Evolutionary conservation across 2,329 filamentous ascomycete species (phyloP), one percentile per base, ranked within the genome.

Genomic region (Apiospora malaysiana): DNA sequence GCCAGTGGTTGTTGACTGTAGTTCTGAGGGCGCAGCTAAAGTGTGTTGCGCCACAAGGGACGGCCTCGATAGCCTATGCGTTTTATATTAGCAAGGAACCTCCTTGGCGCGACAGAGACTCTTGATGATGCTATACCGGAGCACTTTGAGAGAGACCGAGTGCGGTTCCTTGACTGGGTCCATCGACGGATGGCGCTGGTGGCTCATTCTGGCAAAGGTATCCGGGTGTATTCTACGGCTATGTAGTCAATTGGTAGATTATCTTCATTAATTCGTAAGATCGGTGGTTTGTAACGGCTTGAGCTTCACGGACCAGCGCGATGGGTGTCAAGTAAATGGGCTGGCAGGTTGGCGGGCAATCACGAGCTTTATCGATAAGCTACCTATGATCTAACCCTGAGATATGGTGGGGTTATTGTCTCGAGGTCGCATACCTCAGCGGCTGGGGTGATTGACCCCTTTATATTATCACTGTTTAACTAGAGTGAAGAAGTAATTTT

Each of bases 141-240:
- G 84, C 68, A 93, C 93, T 84, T 95, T 95, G 69, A 95, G 84
- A 68, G 92, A 94, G 65, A 95, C 89, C 25, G 91, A 90, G 81
- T 95, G 93, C 47, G 93, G 92, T 82, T 95, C 93, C 81, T 94
- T 94, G 72, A 87, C 81, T 2, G 85, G 83, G 72, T 90, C 88
- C 71, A 87, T 84, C 18, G 87, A 88, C 9, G 87, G 83, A 75
- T 87, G 89, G 75, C 86, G 81, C 79, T 89, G 87, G 76, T 90
- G 88, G 79, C 86, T 89, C 88, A 90, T 90, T 70, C 56, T 63
- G 32, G 72, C 69, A 49, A 70, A 18, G 14, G 32, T 63, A 32
- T 14, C 27, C 56, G 32, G 56, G n/a, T 14, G 4, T 2, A 8
- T 37, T 59, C 51, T 16, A 21, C 18, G 27, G 12, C 4, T 45